These are phyloP conservation scores for Balansia obtecta DNA, from an alignment of 2,329 filamentous ascomycete species.

Conservation along the genomic window DNA sequence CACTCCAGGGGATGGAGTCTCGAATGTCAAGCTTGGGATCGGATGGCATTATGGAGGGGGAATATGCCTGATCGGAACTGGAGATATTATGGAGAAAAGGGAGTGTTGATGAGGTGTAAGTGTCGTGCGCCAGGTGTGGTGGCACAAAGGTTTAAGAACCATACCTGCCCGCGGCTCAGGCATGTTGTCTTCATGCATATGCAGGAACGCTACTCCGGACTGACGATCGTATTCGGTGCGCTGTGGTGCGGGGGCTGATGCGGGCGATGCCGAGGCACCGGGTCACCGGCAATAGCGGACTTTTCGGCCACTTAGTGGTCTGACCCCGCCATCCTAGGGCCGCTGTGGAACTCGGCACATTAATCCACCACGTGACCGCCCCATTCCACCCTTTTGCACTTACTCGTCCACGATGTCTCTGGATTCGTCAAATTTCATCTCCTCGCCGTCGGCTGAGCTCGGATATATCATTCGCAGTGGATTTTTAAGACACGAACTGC, in stretches of 20 bases:
- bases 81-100: neutral
- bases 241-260: neutral
- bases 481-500: neutral
- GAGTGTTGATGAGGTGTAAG: neutral
- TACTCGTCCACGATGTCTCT: slow-evolving; percentile 13
- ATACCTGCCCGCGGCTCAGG: neutral
- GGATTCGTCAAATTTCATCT: slow-evolving; percentile 17
- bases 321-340: neutral
- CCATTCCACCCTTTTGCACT: slow-evolving; percentile 11
- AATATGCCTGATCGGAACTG: neutral
- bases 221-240: neutral
- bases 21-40: slow-evolving; percentile 12
- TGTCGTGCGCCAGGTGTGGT: neutral
- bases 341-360: neutral
- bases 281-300: neutral
- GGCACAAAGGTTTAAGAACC: neutral
- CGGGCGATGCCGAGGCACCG: neutral
- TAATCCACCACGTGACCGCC: too few relatives aligned
- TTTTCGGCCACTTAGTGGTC: neutral
- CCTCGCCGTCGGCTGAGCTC: slow-evolving; percentile 20
- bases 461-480: slow-evolving; percentile 20
- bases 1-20: slow-evolving; percentile 11
- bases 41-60: slow-evolving; percentile 6
- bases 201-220: neutral
- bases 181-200: neutral